Conservation (phyloP, 2,329 filamentous ascomycete species). For the Aspergillus sojae region DNA sequence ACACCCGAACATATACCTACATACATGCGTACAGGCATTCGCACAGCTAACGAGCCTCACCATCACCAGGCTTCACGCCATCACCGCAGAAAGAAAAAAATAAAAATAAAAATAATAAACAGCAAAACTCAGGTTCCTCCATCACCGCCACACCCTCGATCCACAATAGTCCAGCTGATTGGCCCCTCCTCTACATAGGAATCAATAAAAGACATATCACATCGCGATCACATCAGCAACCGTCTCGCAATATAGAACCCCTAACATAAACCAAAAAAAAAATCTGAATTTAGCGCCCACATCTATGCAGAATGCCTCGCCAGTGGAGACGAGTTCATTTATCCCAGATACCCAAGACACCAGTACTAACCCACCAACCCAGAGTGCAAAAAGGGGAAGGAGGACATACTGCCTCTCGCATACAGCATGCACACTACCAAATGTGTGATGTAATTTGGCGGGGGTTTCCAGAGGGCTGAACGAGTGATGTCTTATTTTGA, state of each 20-base stretch:
- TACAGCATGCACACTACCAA: too few species aligned
- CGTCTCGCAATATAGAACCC: not conserved
- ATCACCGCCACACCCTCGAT: slow-evolving; percentile 8
- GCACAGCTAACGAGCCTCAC: not conserved
- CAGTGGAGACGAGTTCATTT: not conserved
- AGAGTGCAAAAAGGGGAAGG: not conserved
- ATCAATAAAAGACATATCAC: slow-evolving; percentile 23
- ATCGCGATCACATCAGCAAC: slow-evolving; percentile 13
- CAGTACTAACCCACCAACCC: not conserved
- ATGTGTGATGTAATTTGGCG: too few species aligned
- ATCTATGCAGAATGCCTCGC: not conserved
- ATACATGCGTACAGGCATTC: not conserved
- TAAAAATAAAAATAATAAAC: not conserved
- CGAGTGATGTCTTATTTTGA: not conserved
- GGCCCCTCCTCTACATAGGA: slow-evolving; percentile 2
- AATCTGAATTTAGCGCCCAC: not conserved
- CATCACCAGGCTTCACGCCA: not conserved
- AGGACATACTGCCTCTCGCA: too few species aligned
- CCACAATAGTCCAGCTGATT: slow-evolving; percentile 6
- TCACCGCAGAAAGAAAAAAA: not conserved
- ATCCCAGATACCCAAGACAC: not conserved
- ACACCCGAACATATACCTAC: not conserved
- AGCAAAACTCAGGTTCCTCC: not conserved
- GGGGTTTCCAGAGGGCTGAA: too few species aligned
- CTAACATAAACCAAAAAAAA: not conserved